Evolutionary conservation across 1,139 yeast species (phyloP).

Genomic region (Saccharomyces hybrid): DNA sequence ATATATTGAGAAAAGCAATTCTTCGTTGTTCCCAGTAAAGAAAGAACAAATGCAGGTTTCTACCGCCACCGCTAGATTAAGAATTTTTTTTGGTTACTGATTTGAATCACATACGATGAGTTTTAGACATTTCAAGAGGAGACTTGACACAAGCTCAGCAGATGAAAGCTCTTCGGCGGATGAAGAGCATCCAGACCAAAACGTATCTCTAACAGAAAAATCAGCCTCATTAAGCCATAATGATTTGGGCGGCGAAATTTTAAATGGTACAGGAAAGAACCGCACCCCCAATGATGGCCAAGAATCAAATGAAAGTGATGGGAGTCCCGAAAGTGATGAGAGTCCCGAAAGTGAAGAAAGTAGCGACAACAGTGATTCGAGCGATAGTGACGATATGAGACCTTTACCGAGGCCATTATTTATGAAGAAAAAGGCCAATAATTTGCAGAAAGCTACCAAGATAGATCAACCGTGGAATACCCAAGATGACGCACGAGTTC

Average conservation of each 20-base stretch:
- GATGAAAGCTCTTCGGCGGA: background rate
- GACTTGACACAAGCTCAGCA: background rate
- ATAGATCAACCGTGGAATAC: background rate
- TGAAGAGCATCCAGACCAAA: background rate
- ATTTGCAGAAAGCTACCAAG: background rate
- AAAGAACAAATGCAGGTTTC: background rate
- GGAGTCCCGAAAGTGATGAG: background rate
- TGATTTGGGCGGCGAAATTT: background rate
- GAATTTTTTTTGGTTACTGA: background rate
- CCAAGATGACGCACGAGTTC: conserved; percentile 1
- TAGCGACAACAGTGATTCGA: conserved; percentile 6
- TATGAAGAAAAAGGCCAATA: conserved; percentile 10
- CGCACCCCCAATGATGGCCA: background rate
- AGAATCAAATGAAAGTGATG: conserved; percentile 1
- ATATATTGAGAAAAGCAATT: background rate
- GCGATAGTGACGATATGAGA: conserved; percentile 13
- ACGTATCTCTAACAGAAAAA: background rate
- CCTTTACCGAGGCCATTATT: conserved; percentile 25
- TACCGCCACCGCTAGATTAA: background rate
- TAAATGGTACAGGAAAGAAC: background rate
- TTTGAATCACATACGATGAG: background rate
- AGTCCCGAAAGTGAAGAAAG: conserved; percentile 3
- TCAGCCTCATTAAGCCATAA: background rate
- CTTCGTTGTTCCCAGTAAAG: background rate
- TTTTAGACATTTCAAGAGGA: conserved; percentile 6